Evolutionary conservation across 2,329 filamentous ascomycete genomes (phyloP), one percentile per base, ranked within the genome.

Genomic region (Botrytis galanthina): DNA sequence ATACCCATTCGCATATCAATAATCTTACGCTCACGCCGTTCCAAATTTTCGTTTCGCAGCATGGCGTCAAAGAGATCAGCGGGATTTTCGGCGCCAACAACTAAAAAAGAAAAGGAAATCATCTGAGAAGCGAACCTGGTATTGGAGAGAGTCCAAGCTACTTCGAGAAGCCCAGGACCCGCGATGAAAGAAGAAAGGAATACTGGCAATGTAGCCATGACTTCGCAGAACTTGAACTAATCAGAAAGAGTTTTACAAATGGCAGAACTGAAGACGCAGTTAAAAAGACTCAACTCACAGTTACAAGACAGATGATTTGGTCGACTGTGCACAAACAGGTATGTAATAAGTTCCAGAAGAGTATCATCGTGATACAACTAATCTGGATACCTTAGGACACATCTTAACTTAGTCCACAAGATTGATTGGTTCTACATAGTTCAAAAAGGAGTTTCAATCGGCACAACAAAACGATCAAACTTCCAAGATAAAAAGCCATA

Each of bases 341-440:
- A 62, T 42, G 2, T 32, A 16, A n/a, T 22, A 46, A 5, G 2
- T 10, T 1, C 1, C 0, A 14, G 8, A 29, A 10, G 16, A 2
- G 9, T 32, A 20, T 20, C 42, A 10, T 39, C 14, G 18, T 46
- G 10, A 26, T 5, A 1, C 5, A 46, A 6, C 29, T 46, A 14
- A 6, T 2, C 9, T 26, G 29, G 9, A 29, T 46, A 46, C 1
- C 2, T 3, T 5, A 46, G 1, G 16, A 1, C 46, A 51, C 12
- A 29, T 20, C 14, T 54, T 8, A 37, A 51, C 22, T 14, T 37
- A 3, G 7, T 22, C 37, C 7, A 9, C 32, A 54, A 16, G n/a
- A 39, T 20, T 8, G n/a, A 39, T 20, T 8, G 4, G 8, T 1
- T 9, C 16, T 12, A 64, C 4, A 35, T 9, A 68, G 35, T 20